These are phyloP conservation scores for Rhodotorula sphaerocarpa DNA, from an alignment of 768 basidiomycete genomes.

Conservation along the genomic window DNA sequence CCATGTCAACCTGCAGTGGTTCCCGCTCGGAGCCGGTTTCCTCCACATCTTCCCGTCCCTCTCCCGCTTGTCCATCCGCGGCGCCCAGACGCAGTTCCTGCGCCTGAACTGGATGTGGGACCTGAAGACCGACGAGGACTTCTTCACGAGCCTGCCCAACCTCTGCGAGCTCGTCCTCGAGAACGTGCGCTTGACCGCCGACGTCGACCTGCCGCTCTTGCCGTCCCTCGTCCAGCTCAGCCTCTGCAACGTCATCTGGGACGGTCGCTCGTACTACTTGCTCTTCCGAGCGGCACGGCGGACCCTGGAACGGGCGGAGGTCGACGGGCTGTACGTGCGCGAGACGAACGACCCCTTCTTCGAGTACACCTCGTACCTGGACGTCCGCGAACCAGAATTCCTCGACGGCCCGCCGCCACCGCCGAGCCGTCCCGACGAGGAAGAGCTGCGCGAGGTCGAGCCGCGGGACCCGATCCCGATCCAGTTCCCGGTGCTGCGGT, in stretches of 20 bases:
- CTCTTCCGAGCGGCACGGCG: constrained; percentile 22
- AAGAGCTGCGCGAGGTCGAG: background rate
- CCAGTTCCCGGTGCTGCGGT: background rate
- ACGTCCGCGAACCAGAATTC: constrained; percentile 8
- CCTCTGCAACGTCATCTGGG: constrained; percentile 3
- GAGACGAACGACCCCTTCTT: background rate
- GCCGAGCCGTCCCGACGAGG: background rate
- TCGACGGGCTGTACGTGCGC: no score
- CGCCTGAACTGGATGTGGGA: background rate
- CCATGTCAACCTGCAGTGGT: background rate
- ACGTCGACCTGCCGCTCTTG: background rate
- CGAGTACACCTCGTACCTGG: background rate
- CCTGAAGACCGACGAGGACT: background rate
- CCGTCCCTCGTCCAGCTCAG: background rate
- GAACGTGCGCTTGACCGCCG: background rate
- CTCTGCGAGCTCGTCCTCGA: background rate
- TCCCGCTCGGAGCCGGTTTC: background rate
- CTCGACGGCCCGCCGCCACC: constrained; percentile 6
- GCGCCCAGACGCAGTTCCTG: fast-evolving
- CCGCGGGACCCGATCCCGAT: constrained; percentile 8
- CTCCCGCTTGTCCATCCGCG: background rate
- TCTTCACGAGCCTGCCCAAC: background rate
- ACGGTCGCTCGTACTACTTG: constrained; percentile 6
- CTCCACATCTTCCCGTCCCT: background rate
- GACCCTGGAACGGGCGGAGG: constrained; percentile 12